Evolutionary conservation across 2,329 filamentous ascomycete species (phyloP), one percentile per base, ranked within the genome.

Genomic region (Beauveria pseudobassiana): DNA sequence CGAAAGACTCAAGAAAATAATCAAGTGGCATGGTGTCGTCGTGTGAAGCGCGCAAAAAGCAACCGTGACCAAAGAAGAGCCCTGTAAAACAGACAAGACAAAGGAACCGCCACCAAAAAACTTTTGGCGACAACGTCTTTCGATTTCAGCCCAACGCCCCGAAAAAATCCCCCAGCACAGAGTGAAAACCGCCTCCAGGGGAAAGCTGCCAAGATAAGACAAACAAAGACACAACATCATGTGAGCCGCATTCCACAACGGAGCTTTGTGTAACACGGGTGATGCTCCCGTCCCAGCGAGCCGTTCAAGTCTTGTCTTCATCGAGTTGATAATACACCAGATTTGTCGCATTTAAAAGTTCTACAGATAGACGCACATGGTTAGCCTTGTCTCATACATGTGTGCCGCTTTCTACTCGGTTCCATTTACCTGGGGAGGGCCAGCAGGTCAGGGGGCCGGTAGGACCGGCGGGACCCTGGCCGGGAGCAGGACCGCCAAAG

Each of bases 401-500:
- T 26, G 34, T 46, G 30, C 70, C 53, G 24, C 64, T 45, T 45
- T 26, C 38, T 60, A 60, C 57, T 60, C 57, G 46, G 57, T 60
- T 60, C 57, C 57, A 60, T 60, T 60, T 73, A 77, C 75, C 75
- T 77, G 74, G 65, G 75, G 73, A 65, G 74, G 74, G 55, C 72
- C 74, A 59, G 65, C 70, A 62, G 74, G 74, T 51, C 73, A 71
- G 71, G 61, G 74, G 75, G 22, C 74, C 72, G 63, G 70, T 70
- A 64, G 73, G 73, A 42, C 73, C 76, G 72, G 56, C 73, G 69
- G 68, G 76, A 43, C 76, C 78, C 67, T 79, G 76, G 34, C 72
- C 75, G 54, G 75, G 75, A 62, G 73, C 73, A 66, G 74, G 75
- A 65, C 76, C 78, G 57, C 78, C 78, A 68, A 80, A 81, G 64